Base-by-base conservation (phyloP, 1,139 yeast genomes). In the Suhomyces yuchorum region DNA sequence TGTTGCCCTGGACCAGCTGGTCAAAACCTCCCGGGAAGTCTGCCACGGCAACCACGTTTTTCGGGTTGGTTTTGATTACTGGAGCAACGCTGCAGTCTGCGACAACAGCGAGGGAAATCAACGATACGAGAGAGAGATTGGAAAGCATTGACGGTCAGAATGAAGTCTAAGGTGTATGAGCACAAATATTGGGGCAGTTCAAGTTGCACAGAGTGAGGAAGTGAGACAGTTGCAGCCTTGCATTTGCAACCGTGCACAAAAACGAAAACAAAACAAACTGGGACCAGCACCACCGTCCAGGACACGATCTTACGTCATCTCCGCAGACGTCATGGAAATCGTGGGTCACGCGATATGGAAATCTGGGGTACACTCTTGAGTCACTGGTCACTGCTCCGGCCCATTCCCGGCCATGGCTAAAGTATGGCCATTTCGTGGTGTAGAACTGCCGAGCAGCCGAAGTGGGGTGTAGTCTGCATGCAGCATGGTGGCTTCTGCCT, bases 21-120 rank as follows among this genome's bases (percentile, higher is more conserved):
- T 70, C 65, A 42, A 70, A 68, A 23, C 77, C 79, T 50, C 62
- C 63, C 11, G 85, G 84, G 60, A 81, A 80, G 56, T 78, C 84
- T 18, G 85, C 86, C 55, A 80, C 66, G 18, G 82, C 84, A 44
- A 78, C 75, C 34, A 78, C 73, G 51, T 76, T 70, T 37, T 65
- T 69, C 19, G 84, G 78, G 55, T 75, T 74, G 48, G 57, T 61
- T 45, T 62, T 67, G 61, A 67, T 71, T 60, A 62, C 70, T 47
- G 70, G 77, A 2, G 73, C 81, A 55, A 70, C 52, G 62, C 82
- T 18, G 28, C 35, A 18, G 44, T 51, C 38, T 2, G 41, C 41
- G 18, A 36, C 3, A 20, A 37, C 18, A 11, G n/a, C 9, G 14
- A 44, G 28, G n/a, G 41, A 9, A 2, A 40, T n/a, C 30, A 35